Evolutionary conservation across 2,329 filamentous ascomycete genomes (phyloP).

Genomic region (Pestalotiopsis sp.): DNA sequence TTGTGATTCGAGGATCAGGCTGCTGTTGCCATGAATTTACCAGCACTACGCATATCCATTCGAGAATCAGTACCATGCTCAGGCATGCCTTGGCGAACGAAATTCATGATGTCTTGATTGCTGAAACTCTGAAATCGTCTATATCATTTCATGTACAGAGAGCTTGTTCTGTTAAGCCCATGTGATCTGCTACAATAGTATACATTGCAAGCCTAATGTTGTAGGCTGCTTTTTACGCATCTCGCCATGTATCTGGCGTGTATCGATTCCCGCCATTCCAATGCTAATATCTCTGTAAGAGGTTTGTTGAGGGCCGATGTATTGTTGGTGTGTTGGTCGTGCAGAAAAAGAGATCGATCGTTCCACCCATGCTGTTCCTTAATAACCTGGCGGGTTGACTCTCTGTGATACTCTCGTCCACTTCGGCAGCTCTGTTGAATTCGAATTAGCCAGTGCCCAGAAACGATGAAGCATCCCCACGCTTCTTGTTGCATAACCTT

Average conservation of each 20-base stretch:
- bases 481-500: neutral
- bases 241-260: neutral
- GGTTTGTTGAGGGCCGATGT: neutral
- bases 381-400: constrained; percentile 94
- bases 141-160: constrained; percentile 12
- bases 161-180: constrained; percentile 7
- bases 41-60: neutral
- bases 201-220: constrained; percentile 17
- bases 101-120: neutral
- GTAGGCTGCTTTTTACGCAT: constrained; percentile 19
- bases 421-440: constrained; percentile 73
- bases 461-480: neutral
- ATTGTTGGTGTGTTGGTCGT: neutral
- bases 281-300: neutral
- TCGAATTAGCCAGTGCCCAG: constrained; percentile 15
- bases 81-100: too few relatives aligned
- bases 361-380: constrained; percentile 32
- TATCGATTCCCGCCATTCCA: neutral
- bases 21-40: neutral
- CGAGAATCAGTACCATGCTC: too few relatives aligned
- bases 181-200: constrained; percentile 22
- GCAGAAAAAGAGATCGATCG: neutral
- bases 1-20: neutral
- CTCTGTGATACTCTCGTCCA: constrained; percentile 96
- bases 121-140: neutral